These are phyloP conservation scores for Hapsidospora chrysogenum DNA, from an alignment of 495 filamentous ascomycete genomes.

Conservation along the genomic window DNA sequence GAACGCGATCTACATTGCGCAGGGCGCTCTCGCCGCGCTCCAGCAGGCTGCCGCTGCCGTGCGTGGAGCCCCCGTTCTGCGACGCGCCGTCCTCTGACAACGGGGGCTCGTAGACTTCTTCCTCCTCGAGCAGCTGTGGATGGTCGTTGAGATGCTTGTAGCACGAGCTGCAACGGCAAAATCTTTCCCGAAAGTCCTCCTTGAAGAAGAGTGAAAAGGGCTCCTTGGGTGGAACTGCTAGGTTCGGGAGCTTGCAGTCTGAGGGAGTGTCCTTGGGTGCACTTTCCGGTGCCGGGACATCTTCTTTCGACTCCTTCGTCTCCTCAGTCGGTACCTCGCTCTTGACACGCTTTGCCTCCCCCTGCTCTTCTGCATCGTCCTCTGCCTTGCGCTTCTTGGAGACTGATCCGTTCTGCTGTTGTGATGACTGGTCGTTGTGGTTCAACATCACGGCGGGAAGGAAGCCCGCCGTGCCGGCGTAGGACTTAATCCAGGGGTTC, in stretches of 20 bases:
- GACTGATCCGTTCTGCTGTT: not conserved
- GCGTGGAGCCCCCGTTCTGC: constrained; percentile 30
- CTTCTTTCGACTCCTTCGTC: not conserved
- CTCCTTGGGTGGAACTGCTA: constrained; percentile 31
- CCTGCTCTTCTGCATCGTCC: constrained; percentile 32
- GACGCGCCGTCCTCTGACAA: constrained; percentile 34
- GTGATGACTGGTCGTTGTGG: no score
- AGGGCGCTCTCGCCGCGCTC: constrained; percentile 84
- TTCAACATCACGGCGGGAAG: constrained; percentile 44
- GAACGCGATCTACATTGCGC: constrained; percentile 75
- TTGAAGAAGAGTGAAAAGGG: constrained; percentile 69
- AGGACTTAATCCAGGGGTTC: constrained; percentile 81
- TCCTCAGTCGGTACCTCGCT: constrained; percentile 10
- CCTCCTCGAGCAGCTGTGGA: constrained; percentile 76
- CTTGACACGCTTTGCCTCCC: constrained; percentile 44
- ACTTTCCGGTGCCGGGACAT: constrained; percentile 6
- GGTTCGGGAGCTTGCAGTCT: constrained; percentile 26
- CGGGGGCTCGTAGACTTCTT: constrained; percentile 83
- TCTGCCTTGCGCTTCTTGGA: constrained; percentile 66
- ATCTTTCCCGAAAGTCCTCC: constrained; percentile 51
- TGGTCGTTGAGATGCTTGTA: constrained; percentile 54
- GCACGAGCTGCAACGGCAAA: constrained; percentile 66
- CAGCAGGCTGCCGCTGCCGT: constrained; percentile 51
- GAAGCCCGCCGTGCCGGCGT: constrained; percentile 74
- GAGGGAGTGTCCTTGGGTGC: constrained; percentile 6